Evolutionary conservation across 129 eudicot species (phyloP).

Genomic region (Arctium lappa): DNA sequence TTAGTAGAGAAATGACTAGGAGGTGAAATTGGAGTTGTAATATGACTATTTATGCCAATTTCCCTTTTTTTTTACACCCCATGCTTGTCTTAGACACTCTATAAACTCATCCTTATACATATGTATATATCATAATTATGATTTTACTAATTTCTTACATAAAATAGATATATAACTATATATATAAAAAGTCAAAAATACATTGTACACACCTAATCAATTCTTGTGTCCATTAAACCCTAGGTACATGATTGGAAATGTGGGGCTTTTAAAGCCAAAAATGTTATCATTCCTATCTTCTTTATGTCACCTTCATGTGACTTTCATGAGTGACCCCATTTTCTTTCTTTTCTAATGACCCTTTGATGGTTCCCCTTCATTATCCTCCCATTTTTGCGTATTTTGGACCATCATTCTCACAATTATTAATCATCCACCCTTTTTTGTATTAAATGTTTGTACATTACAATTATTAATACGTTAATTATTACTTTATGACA

Average conservation of each 20-base stretch:
- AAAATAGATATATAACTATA: not conserved
- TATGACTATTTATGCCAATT: too few relatives aligned
- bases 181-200: not conserved
- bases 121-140: not conserved
- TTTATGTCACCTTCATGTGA: conserved; percentile 37
- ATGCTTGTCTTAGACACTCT: not conserved
- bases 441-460: not conserved
- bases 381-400: conserved; percentile 18
- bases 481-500: conserved; percentile 1
- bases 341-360: conserved; percentile 26
- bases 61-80: not conserved
- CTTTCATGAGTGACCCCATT: conserved; percentile 47
- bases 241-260: conserved; percentile 28
- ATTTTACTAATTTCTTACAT: not conserved
- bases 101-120: not conserved
- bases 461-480: conserved; percentile 20
- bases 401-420: conserved; percentile 30
- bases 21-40: too few relatives aligned
- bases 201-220: conserved; percentile 14
- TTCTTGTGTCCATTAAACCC: conserved; percentile 22
- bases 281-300: conserved; percentile 33
- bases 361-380: conserved; percentile 33
- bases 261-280: conserved; percentile 38
- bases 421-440: conserved; percentile 9
- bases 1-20: too few relatives aligned